Evolutionary conservation across 1,139 yeast genomes (phyloP).

Genomic region (Lodderomyces margitis): DNA sequence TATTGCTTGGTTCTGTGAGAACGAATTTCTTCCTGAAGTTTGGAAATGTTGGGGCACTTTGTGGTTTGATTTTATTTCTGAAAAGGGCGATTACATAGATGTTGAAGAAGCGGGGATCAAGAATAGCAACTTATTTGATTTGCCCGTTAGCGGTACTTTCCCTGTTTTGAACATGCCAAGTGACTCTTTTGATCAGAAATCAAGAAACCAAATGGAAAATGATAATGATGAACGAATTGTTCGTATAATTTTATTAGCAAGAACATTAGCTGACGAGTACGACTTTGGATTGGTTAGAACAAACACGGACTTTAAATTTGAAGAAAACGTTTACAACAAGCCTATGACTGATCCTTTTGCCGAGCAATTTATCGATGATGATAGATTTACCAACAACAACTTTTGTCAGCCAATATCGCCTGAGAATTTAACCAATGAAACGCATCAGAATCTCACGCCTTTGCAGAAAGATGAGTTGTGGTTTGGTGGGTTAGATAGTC

Average conservation of each 20-base stretch:
- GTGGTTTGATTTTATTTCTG: conserved; percentile 63
- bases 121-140: conserved; percentile 55
- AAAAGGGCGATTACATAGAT: conserved; percentile 52
- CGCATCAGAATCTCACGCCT: conserved; percentile 12
- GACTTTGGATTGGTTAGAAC: conserved; percentile 54
- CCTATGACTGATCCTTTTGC: conserved; percentile 19
- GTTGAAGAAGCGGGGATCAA: conserved; percentile 57
- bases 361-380: conserved; percentile 42
- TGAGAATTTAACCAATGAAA: conserved; percentile 24
- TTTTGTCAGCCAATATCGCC: conserved; percentile 37
- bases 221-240: conserved; percentile 48
- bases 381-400: conserved; percentile 42
- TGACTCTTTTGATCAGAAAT: conserved; percentile 18
- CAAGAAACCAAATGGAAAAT: conserved; percentile 29
- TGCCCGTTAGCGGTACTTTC: conserved; percentile 63
- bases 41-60: conserved; percentile 86
- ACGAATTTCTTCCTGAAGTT: conserved; percentile 68
- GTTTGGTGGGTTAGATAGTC: conserved; percentile 21
- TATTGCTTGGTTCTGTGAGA: conserved; percentile 44
- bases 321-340: conserved; percentile 26
- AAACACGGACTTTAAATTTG: conserved; percentile 44
- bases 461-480: conserved; percentile 24
- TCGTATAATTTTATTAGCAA: conserved; percentile 50
- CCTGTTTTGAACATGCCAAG: conserved; percentile 25
- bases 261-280: conserved; percentile 48